These are phyloP conservation scores for Hypoxylon rubiginosum DNA, from an alignment of 2,329 filamentous ascomycete genomes.

Conservation along the genomic window DNA sequence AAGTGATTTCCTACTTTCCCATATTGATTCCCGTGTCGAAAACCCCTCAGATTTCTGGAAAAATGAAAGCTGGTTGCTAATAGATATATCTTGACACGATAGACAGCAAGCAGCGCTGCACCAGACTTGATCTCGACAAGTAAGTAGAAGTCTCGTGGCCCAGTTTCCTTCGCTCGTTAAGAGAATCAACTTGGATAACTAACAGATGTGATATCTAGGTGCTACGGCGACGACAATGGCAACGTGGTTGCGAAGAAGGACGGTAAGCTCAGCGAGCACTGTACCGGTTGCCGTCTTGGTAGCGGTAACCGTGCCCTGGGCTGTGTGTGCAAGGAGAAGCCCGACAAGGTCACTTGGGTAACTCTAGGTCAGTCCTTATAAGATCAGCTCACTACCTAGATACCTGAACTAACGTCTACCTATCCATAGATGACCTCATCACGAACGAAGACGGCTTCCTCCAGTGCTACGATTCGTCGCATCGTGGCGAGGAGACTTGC, in stretches of 20 bases:
- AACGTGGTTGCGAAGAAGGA: background rate
- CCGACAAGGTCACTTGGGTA: background rate
- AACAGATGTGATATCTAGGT: background rate
- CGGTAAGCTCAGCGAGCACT: background rate
- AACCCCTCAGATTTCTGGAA: background rate
- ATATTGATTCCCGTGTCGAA: background rate
- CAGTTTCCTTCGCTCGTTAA: no score
- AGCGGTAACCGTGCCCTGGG: slow-evolving; percentile 1
- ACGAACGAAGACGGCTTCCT: slow-evolving; percentile 2
- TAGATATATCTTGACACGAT: background rate
- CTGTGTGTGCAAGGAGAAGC: slow-evolving; percentile 3
- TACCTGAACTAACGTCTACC: background rate
- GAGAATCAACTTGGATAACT: background rate
- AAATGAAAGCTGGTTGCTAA: background rate
- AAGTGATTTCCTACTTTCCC: background rate
- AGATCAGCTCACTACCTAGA: background rate
- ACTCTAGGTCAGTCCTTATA: background rate
- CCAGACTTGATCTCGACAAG: slow-evolving; percentile 10
- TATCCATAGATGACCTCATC: background rate
- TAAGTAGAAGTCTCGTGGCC: background rate
- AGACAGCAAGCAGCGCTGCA: background rate
- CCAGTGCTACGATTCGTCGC: background rate
- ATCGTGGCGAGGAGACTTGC: background rate
- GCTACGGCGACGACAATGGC: slow-evolving; percentile 6
- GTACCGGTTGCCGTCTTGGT: background rate